Evolutionary conservation across 2,329 filamentous ascomycete genomes (phyloP).

Genomic region (Sclerotinia nivalis): DNA sequence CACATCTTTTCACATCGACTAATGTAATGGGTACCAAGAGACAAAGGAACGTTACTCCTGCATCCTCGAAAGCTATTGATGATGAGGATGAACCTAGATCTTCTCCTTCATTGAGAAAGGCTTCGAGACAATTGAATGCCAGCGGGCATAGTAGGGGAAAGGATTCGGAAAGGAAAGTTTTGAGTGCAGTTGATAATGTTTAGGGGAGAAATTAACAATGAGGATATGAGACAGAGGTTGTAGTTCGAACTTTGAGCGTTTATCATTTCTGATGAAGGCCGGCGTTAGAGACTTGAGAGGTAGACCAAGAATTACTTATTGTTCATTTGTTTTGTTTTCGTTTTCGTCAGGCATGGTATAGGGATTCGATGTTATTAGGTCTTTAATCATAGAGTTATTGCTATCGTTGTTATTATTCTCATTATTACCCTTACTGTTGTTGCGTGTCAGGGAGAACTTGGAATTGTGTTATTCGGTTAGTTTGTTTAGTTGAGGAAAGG

Average conservation of each 20-base stretch:
- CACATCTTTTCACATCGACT: constrained; percentile 30
- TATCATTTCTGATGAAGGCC: neutral
- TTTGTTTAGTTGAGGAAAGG: neutral
- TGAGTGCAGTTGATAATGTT: constrained; percentile 36
- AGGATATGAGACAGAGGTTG: neutral
- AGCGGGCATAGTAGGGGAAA: constrained; percentile 18
- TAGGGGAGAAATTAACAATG: constrained; percentile 5
- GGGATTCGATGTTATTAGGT: neutral
- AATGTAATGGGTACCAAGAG: constrained; percentile 45
- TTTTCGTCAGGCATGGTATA: neutral
- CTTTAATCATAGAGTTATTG: neutral
- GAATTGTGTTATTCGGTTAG: neutral
- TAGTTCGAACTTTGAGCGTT: neutral
- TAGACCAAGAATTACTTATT: neutral
- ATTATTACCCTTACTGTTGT: constrained; percentile 10
- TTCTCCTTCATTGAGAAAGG: constrained; percentile 33
- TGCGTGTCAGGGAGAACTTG: neutral
- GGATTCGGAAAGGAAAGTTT: constrained; percentile 29
- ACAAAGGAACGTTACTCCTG: constrained; percentile 49
- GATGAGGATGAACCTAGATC: constrained; percentile 48
- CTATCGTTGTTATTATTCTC: neutral
- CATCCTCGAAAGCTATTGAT: constrained; percentile 49
- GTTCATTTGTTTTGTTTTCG: neutral
- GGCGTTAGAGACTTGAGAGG: neutral
- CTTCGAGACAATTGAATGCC: constrained; percentile 30